Base-by-base conservation (phyloP, 2,329 filamentous ascomycete species). In the Pezicula carpinea region DNA sequence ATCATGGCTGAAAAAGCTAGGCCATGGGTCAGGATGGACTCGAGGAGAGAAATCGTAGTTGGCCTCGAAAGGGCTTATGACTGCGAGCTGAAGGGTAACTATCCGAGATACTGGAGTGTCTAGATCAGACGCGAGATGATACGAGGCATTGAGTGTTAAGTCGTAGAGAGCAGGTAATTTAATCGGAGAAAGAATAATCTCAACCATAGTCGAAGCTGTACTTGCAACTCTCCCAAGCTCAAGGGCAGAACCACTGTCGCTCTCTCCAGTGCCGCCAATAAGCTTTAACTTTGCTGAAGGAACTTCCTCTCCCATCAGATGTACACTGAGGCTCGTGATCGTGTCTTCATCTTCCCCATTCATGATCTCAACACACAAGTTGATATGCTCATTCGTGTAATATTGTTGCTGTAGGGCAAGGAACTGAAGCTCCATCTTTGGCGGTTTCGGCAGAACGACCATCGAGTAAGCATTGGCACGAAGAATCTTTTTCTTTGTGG, bases 321-420 rank as follows among this genome's bases (percentile, higher is more conserved):
- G 73, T 17, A 87, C 74, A 53, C 90, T 83, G 6, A 95, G 68
- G 48, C 81, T 83, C 18, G 87, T 82, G 51, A 81, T 77, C 0
- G 88, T 86, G 14, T 86, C 80, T 51, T 89, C 85, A 5, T 89
- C 88, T 69, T 99, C 93, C 41, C 83, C 83, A 56, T 99, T 99
- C 47, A 82, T 60, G 3, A 96, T 70, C 36, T 85, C 79, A 33
- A 97, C 72, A 0, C 76, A 69, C 18, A 97, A 65, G 6, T 71
- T 71, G 22, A 96, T 79, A 0, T 71, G 65, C 68, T 99, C 93
- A 58, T 95, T 86, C 1, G 87, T 87, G 62, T 96, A 97, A 64
- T 92, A 95, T 46, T 90, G 83, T 11, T 80, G 75, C 47, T 76
- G 72, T 6, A 84, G 66, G 34, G 80, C 76, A 2, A 79, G 71